Evolutionary conservation across 352 stramenopile species (phyloP), one percentile per base, ranked within the genome.

Genomic region (Discostella stelligera): DNA sequence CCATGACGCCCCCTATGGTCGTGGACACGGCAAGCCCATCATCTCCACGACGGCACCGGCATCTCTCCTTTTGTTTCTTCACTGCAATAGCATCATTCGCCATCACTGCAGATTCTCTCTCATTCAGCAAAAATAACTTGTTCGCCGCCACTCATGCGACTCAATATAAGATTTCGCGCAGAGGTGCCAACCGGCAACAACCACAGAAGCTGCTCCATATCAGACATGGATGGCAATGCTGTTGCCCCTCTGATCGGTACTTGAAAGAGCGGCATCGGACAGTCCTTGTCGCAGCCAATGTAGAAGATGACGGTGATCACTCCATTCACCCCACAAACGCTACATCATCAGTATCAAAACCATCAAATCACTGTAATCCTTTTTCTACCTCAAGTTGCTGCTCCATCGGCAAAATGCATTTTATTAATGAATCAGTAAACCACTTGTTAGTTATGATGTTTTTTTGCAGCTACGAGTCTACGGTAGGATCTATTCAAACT

Each of bases 31-130:
- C 37, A 10, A 14, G 3, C 37, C 7, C 37, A 14, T 3, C 37
- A 44, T 14, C 37, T 44, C 37, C 4, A 44, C 37, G 37, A 44
- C 37, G 7, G 7, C 37, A 44, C 37, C 37, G 37, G 37, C 2
- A n/a, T n/a, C n/a, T 2, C 32, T 9, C 9, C 13, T 13, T 10
- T 44, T 14, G 2, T 14, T 14, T 44, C 37, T 14, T 14, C 7
- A 8, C 37, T 44, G 37, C 37, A 44, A 44, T 44, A 44, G 7
- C 7, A 44, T 44, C 37, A 23, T 44, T 66, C 21, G 39, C 41
- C 39, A 41, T 66, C 41, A 41, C 59, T 16, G 59, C n/a, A 55
- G 44, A 66, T 25, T 66, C 59, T 10, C 20, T 66, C 41, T 66
- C 59, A 20, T 21, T 66, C 3, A 52, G 44, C 58, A 65, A 52